Base-by-base conservation (phyloP, 495 filamentous ascomycete species). In the Penicillium manginii region DNA sequence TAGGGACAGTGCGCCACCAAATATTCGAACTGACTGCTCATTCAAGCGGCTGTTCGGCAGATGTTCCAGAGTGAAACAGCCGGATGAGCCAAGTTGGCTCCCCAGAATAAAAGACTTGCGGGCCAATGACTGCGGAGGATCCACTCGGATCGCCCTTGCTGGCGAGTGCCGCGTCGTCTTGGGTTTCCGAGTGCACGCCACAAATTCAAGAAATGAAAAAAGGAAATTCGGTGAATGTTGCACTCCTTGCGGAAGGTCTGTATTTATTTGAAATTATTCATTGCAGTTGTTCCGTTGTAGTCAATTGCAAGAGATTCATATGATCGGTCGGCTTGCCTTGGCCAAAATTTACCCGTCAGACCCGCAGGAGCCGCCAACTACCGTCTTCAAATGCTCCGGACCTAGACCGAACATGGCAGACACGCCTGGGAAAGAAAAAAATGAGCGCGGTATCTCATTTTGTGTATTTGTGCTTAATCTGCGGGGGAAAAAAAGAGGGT, bases 21-120 rank as follows among this genome's bases (percentile, higher is more conserved):
- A 9, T 19, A 3, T 10, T 4, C 18, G 40, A n/a, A 11, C 3
- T 43, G 40, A 43, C 40, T 43, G 3, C 40, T 19, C 3, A 43
- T 7, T 5, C n/a, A n/a, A 19, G 40, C 40, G 40, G n/a, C n/a
- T 21, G 17, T 37, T 64, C 62, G 62, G 62, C 62, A 64, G 54
- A 64, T 64, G 47, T 18, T 35, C n/a, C 35, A 14, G 19, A 6
- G 43, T 35, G 10, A 49, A 64, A 64, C 29, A 64, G 62, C 62
- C 62, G 60, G 50, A 33, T 14, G 46, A 22, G 15, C 12, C 22
- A 8, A 22, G 26, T 50, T 42, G 23, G 33, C 54, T 55, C 54
- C 39, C 54, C 54, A 55, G 51, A 47, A 52, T 46, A 61, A 51
- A 52, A 58, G 21, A 22, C 32, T n/a, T 17, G 29, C 14, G n/a